Evolutionary conservation across 2,329 filamentous ascomycete genomes (phyloP), one percentile per base, ranked within the genome.

Genomic region (Metarhizium album): DNA sequence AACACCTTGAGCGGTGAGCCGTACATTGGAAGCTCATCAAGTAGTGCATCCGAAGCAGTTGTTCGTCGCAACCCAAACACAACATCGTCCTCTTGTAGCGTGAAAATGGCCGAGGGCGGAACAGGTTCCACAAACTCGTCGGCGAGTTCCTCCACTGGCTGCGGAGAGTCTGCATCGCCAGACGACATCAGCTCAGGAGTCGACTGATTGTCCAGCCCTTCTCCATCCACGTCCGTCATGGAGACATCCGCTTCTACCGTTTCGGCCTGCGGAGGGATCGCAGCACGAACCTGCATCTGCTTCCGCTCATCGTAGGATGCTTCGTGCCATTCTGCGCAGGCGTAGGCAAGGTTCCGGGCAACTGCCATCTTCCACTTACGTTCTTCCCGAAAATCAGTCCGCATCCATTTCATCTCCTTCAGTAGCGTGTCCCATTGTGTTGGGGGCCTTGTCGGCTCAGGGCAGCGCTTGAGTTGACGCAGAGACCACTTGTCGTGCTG

Each of bases 361-460:
- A 85, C 79, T 2, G 86, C 80, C 62, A 82, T 83, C 69, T 96
- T 97, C 90, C 90, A 95, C 64, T 95, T 95, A 40, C 89, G 76
- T 66, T 97, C 93, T 67, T 96, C 88, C 48, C 86, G 80, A 62
- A 96, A 97, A 67, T 98, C 93, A 2, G 90, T 96, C 47, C 90
- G 82, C 88, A 98, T 94, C 91, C 91, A 97, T 66, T 90, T 95
- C 79, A 91, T 88, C 70, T 98, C 90, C 58, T 90, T 80, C 31
- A 98, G 72, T 50, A 97, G 67, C 48, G 91, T 78, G 68, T 98
- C 93, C 79, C 84, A 87, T 58, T 97, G 91, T 2, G 85, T 83
- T 1, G 80, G 77, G 18, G 84, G 84, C 37, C 89, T 80, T 3
- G 80, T 75, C 4, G 91, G 90, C 66, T 98, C 93, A 2, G 83